Base-by-base conservation (phyloP, 2,329 filamentous ascomycete genomes). In the Calonectria henricotiae region DNA sequence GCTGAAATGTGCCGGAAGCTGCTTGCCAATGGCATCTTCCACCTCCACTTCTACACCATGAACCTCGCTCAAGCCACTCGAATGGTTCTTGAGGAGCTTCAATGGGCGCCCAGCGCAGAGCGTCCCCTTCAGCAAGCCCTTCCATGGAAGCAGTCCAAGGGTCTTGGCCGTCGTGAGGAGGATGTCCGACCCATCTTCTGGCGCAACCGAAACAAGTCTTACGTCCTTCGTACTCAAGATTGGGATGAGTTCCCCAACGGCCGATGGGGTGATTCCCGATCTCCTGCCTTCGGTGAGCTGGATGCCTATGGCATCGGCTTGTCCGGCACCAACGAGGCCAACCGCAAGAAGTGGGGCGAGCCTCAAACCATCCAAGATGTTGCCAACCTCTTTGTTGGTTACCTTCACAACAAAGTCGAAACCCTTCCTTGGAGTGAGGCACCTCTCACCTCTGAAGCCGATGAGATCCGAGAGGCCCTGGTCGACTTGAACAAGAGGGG, bases 161-260 rank as follows among this genome's bases (percentile, higher is more conserved):
- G 92, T 51, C 89, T 98, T 73, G 94, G 95, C 64, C 91, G 96
- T 58, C 90, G 96, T 78, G 94, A 94, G 58, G 96, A 99, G 84
- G 97, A 98, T 79, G 96, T 99, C 49, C 94, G 96, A 64, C 96
- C 96, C 39, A 97, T 99, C 76, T 99, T 99, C 88, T 99, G 96
- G 96, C 92, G 96, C 77, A 98, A 98, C 84, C 91, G 96, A 69
- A 96, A 97, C 84, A 95, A 96, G 80, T 98, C 95, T 4, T 99
- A 99, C 78, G 92, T 99, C 66, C 91, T 94, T 67, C 94, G 96
- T 66, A 99, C 96, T 0, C 95, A 98, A 81, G 96, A 98, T 76
- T 99, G 96, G 96, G 96, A 99, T 78, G 96, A 99, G 82, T 99
- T 98, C 78, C 96, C 96, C 67, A 99, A 99, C 86, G 96, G 96